Percentiles rank a stretch among this genome's conserved stretches.
These are phyloP conservation scores for Fraxinus cuspidata DNA, from an alignment of 257 asterid species.

Conservation along the genomic window DNA sequence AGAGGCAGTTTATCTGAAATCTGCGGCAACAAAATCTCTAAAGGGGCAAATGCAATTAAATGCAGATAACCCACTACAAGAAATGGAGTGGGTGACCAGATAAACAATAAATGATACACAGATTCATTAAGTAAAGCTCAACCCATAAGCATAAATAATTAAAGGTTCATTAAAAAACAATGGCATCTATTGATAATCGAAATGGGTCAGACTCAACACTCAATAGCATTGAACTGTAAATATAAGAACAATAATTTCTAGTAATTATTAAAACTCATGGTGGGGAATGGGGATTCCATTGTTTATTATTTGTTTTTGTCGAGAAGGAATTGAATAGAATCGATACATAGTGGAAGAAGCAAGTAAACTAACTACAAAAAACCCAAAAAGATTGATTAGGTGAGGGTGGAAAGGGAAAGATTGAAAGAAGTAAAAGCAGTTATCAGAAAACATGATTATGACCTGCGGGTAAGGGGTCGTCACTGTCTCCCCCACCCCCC, in stretches of 20 bases:
- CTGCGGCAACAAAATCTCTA: conserved; percentile 8
- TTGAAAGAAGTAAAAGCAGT: not conserved
- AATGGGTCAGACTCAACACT: not conserved
- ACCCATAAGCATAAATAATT: not conserved
- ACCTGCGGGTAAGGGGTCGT: not conserved
- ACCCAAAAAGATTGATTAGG: conserved; percentile 5
- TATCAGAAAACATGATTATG: not conserved
- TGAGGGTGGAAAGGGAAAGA: conserved; percentile 6
- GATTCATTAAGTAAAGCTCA: not conserved
- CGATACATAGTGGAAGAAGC: not conserved
- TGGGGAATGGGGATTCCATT: not conserved
- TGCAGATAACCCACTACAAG: conserved; percentile 22
- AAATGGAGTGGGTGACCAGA: conserved; percentile 9
- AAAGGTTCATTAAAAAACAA: conserved; percentile 1
- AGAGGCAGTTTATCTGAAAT: conserved; percentile 18
- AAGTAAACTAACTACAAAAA: not conserved
- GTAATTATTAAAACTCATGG: conserved; percentile 30
- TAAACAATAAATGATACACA: not conserved
- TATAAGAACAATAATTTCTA: not conserved
- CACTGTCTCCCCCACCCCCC: not conserved
- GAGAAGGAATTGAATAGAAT: not conserved
- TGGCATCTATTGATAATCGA: not conserved
- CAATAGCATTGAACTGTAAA: not conserved
- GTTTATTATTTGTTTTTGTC: not conserved
- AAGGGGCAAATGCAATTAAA: conserved; percentile 27